Conservation (phyloP, 2,329 filamentous ascomycete genomes). For the Leptodontidium sp. region DNA sequence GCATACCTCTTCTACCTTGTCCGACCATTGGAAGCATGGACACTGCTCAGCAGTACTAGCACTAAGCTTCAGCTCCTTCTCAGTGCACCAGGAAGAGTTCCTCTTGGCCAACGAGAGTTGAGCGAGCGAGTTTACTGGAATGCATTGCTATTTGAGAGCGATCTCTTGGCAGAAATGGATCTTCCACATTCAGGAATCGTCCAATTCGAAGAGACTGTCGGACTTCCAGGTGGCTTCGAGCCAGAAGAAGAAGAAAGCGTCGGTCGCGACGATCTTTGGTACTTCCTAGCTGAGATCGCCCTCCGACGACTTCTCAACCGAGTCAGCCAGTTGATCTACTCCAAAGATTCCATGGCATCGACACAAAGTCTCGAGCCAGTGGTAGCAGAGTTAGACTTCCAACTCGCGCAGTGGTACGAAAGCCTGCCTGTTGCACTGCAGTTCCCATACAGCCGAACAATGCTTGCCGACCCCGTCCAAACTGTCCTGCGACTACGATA, state of each 20-base stretch:
- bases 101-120: conserved; percentile 74
- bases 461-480: conserved; percentile 77
- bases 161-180: conserved; percentile 80
- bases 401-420: conserved; percentile 86
- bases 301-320: conserved; percentile 79
- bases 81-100: conserved; percentile 75
- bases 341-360: conserved; percentile 74
- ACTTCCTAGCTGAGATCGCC: conserved; percentile 85
- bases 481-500: conserved; percentile 82
- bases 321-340: conserved; percentile 82
- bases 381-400: conserved; percentile 81
- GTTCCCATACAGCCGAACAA: conserved; percentile 75
- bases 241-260: conserved; percentile 69
- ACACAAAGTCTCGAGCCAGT: conserved; percentile 79
- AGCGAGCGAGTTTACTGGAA: conserved; percentile 88
- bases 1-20: conserved; percentile 87
- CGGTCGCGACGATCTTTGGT: conserved; percentile 83
- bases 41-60: conserved; percentile 78
- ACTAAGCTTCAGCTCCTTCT: conserved; percentile 83
- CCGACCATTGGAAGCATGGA: conserved; percentile 85
- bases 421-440: conserved; percentile 77
- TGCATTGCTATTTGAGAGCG: conserved; percentile 79
- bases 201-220: conserved; percentile 82
- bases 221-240: conserved; percentile 80
- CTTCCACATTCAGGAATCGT: conserved; percentile 85